Percentiles rank a stretch among this genome's conserved stretches.
Conservation (phyloP, 306 rosid genomes). For the Calophaca sinica region DNA sequence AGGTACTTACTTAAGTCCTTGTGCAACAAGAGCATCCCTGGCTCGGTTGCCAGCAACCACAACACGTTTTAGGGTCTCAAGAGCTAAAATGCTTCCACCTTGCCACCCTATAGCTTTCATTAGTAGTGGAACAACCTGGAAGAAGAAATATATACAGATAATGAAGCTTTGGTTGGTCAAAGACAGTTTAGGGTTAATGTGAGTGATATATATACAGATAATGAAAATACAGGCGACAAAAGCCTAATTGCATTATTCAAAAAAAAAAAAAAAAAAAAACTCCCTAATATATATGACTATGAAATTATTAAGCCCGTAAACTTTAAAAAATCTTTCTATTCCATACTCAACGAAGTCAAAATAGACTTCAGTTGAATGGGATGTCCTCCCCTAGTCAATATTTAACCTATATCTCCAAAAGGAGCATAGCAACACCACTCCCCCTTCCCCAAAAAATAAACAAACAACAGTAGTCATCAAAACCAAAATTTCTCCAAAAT, state of each 20-base stretch:
- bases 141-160: too few species aligned
- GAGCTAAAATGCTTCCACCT: constrained; percentile 98
- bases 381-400: constrained; percentile 21
- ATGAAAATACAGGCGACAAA: constrained; percentile 8
- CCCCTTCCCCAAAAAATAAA: background rate
- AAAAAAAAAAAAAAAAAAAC: constrained; percentile 21
- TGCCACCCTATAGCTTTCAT: constrained; percentile 99
- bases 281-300: constrained; percentile 1
- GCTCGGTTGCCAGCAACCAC: constrained; percentile 99
- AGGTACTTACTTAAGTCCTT: constrained; percentile 94
- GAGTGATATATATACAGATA: constrained; percentile 11
- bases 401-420: constrained; percentile 23
- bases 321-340: constrained; percentile 2
- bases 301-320: constrained; percentile 24
- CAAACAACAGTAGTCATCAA: constrained; percentile 12
- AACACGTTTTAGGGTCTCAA: constrained; percentile 97
- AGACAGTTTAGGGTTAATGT: background rate
- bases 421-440: background rate
- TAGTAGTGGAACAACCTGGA: constrained; percentile 93
- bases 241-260: constrained; percentile 13
- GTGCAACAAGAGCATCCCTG: constrained; percentile 99
- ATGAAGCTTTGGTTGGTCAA: background rate
- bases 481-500: constrained; percentile 28
- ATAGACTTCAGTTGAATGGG: constrained; percentile 4
- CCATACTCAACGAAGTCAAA: constrained; percentile 22